Base-by-base conservation (phyloP, 1,284 basidiomycete species). In the Athelia sp. region DNA sequence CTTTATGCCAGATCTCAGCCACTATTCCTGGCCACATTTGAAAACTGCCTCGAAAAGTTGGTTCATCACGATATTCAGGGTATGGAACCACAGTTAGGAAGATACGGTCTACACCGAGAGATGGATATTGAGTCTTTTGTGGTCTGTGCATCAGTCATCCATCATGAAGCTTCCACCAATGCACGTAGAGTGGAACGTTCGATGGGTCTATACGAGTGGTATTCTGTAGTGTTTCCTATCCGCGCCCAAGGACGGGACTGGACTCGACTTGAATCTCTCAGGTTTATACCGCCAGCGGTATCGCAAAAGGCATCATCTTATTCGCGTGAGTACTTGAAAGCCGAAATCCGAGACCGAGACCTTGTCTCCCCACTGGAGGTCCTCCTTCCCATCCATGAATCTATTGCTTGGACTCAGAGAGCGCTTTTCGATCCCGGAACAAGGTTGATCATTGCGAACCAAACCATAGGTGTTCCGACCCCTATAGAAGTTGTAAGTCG, bases 391-490 rank as follows among this genome's bases (percentile, higher is more conserved):
- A 60, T 68, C 26, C 68, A 62, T 42, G 69, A 69, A 53, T 44
- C 63, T 1, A 60, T 77, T 13, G 69, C 69, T 2, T 78, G 76
- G 75, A 71, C 71, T 3, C 74, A 77, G 49, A 58, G 72, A 34
- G 72, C 62, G 2, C 48, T 60, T 14, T 68, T 71, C 43, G 46
- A 45, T 19, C 71, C 72, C 6, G 47, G 60, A 14, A 54, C 58
- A 45, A 54, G 61, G 26, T 48, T 75, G 3, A 46, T 65, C 4
- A 48, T 64, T 6, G 66, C 63, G 2, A 64, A 76, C 54, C 56
- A 59, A 13, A 50, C 50, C 1, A 55, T 77, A 4, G 74, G 75
- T 3, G 47, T 59, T 22, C 75, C 76, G 1, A 59, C 60, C n/a
- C 56, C 60, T 3, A 21, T 31, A 13, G 69, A 74, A 62, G 74